Conservation (phyloP, 345 rosid species). For the Hibiscus trionum region DNA sequence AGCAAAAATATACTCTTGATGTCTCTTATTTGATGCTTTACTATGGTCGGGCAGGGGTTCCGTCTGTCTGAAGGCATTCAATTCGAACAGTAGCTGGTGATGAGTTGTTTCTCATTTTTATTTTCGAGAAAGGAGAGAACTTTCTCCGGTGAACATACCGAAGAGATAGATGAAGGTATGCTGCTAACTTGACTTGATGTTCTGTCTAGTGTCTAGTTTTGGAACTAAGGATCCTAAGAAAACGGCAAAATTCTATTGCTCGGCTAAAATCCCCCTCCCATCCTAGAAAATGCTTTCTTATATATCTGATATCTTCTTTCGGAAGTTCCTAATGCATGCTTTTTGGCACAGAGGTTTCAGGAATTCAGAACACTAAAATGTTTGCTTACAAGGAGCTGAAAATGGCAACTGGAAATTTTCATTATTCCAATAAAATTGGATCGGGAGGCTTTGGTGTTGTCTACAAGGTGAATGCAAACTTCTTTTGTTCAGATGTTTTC, state of each 20-base stretch:
- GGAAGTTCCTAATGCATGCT: constrained; percentile 12
- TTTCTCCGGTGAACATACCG: constrained; percentile 7
- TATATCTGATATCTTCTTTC: neutral
- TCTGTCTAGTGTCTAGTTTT: neutral
- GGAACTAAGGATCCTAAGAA: neutral
- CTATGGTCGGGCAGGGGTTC: constrained; percentile 8
- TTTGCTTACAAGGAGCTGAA: constrained; percentile 43
- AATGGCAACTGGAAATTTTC: constrained; percentile 49
- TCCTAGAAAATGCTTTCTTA: too few species aligned
- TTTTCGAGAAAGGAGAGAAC: constrained; percentile 25
- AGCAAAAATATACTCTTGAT: neutral
- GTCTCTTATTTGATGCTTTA: constrained; percentile 8
- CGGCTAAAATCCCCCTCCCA: too few species aligned
- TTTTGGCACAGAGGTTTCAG: constrained; percentile 38
- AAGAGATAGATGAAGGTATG: constrained; percentile 45
- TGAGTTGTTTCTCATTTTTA: constrained; percentile 34
- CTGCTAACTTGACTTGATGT: neutral
- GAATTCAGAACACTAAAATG: constrained; percentile 28
- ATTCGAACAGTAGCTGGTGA: constrained; percentile 13
- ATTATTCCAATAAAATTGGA: constrained; percentile 48
- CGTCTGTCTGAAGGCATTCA: constrained; percentile 6
- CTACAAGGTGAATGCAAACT: constrained; percentile 47
- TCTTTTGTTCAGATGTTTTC: neutral
- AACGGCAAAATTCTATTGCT: too few species aligned
- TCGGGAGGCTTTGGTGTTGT: constrained; percentile 73